Evolutionary conservation across 2,329 filamentous ascomycete species (phyloP).

Genomic region (Ophiostoma piceae): DNA sequence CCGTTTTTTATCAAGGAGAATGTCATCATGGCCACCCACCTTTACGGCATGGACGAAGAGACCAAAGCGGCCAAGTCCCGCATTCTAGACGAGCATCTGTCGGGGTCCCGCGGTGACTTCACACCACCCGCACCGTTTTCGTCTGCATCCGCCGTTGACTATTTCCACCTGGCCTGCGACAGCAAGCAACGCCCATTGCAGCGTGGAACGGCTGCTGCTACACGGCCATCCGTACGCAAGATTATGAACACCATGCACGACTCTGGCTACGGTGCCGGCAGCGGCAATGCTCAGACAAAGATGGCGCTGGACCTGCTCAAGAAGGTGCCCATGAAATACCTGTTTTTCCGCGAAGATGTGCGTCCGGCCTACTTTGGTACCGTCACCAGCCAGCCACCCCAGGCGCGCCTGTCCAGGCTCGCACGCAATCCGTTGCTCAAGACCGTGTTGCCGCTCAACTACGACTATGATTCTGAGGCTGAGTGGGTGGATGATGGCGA

Average conservation of each 20-base stretch:
- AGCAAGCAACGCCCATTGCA: conserved; percentile 28
- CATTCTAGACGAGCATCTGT: conserved; percentile 50
- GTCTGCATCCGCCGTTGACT: conserved; percentile 36
- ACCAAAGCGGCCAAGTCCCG: conserved; percentile 47
- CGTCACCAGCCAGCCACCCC: conserved; percentile 54
- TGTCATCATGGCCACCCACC: conserved; percentile 61
- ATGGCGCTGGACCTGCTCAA: conserved; percentile 41
- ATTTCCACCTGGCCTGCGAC: conserved; percentile 43
- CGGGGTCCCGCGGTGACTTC: conserved; percentile 45
- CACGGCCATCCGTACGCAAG: conserved; percentile 49
- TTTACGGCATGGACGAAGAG: conserved; percentile 54
- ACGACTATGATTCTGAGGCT: conserved; percentile 80
- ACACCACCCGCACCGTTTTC: conserved; percentile 36
- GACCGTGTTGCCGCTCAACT: conserved; percentile 59
- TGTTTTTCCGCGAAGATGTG: conserved; percentile 60
- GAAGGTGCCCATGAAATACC: conserved; percentile 57
- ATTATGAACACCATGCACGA: conserved; percentile 46
- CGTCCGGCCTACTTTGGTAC: conserved; percentile 69
- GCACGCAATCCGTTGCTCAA: conserved; percentile 51
- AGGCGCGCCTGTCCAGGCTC: conserved; percentile 46
- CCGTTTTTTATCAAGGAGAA: conserved; percentile 74
- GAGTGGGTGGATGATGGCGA: conserved; percentile 76
- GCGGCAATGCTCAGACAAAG: conserved; percentile 34
- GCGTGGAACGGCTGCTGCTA: conserved; percentile 5
- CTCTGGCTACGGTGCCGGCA: conserved; percentile 34